These are phyloP conservation scores for Furcasterigmium sp. DNA, from an alignment of 2,329 filamentous ascomycete species.

Conservation along the genomic window DNA sequence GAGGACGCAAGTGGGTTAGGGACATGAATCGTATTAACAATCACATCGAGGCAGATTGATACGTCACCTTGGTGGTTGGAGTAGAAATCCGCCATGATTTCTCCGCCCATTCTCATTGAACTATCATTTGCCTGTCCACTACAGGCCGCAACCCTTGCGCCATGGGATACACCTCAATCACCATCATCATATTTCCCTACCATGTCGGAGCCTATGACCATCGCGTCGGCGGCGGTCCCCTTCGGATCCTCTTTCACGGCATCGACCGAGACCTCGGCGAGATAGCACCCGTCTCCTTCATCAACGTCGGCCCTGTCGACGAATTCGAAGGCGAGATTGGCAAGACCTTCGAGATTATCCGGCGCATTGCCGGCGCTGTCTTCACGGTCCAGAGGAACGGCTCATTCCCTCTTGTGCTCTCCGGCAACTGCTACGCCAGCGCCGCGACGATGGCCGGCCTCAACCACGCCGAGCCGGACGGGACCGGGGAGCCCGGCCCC, in stretches of 20 bases:
- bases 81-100: no score
- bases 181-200: no score
- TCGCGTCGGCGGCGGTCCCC: slow-evolving; percentile 30
- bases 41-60: no score
- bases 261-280: slow-evolving; percentile 19
- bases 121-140: no score
- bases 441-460: slow-evolving; percentile 30
- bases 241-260: slow-evolving; percentile 21
- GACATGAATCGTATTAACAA: no score
- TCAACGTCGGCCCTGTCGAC: slow-evolving; percentile 23
- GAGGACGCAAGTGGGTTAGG: no score
- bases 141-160: no score
- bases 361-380: slow-evolving; percentile 26
- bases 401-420: slow-evolving; percentile 31
- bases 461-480: slow-evolving; percentile 2
- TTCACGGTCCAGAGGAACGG: slow-evolving; percentile 14
- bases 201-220: slow-evolving; percentile 29
- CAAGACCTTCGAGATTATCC: slow-evolving; percentile 32
- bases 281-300: slow-evolving; percentile 15
- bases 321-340: slow-evolving; percentile 34
- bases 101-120: no score
- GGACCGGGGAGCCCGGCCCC: no score
- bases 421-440: slow-evolving; percentile 31
- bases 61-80: no score
- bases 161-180: no score